Evolutionary conservation across 176 grass and related monocot genomes (phyloP).

Genomic region (Phoenix roebelenii): DNA sequence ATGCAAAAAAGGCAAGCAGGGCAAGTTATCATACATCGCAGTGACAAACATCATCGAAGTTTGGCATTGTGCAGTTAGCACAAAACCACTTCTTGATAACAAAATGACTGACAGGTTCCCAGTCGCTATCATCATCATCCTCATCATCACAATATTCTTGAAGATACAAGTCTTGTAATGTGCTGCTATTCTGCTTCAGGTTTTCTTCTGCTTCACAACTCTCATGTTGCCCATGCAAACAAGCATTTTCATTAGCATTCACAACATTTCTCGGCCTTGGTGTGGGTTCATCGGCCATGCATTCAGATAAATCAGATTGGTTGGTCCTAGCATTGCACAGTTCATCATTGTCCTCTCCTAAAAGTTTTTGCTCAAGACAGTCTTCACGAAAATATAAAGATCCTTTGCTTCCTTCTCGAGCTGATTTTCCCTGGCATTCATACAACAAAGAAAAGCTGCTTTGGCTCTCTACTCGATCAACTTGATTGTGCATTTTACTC

Average conservation of each 20-base stretch:
- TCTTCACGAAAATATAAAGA: constrained; percentile 6
- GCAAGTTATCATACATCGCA: constrained; percentile 37
- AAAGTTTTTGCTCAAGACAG: constrained; percentile 17
- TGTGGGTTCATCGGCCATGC: constrained; percentile 9
- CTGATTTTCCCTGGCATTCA: constrained; percentile 20
- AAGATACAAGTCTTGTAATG: constrained; percentile 61
- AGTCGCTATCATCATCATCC: constrained; percentile 83
- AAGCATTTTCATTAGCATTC: constrained; percentile 22
- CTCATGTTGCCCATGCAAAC: constrained; percentile 15
- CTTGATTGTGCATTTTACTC: constrained; percentile 16
- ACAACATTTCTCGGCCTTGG: constrained; percentile 23
- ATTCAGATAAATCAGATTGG: constrained; percentile 23
- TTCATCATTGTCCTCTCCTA: constrained; percentile 24
- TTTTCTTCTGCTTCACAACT: constrained; percentile 2
- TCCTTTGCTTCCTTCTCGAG: constrained; percentile 19
- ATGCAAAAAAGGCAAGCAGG: constrained; percentile 4
- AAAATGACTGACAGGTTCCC: constrained; percentile 51
- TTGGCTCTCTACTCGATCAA: constrained; percentile 28
- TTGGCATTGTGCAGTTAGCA: constrained; percentile 65
- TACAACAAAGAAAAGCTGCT: not conserved
- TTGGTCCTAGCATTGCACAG: constrained; percentile 12
- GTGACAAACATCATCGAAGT: constrained; percentile 32
- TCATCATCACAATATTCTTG: constrained; percentile 43
- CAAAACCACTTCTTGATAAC: constrained; percentile 63
- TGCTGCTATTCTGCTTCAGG: constrained; percentile 18